Evolutionary conservation across 108 stramenopile genomes (phyloP), one percentile per base, ranked within the genome.

Genomic region (Cyclostephanos tholiformis): DNA sequence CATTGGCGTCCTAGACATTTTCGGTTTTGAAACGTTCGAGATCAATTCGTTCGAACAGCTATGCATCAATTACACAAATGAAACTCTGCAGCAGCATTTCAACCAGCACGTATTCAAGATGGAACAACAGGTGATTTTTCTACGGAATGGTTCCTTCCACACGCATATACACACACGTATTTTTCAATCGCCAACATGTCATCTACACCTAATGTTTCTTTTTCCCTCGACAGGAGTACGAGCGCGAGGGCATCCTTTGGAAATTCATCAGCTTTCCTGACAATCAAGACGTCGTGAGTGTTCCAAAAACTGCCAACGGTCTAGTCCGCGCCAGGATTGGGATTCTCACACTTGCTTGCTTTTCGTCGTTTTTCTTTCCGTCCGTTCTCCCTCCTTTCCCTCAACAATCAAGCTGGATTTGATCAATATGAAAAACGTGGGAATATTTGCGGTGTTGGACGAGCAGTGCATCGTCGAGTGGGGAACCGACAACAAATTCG

Each of bases 1-100:
- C 65, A 97, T 98, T 71, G 98, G 97, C 51, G 79, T 99, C 22
- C 84, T 99, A 16, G 97, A 98, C 77, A 98, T 99, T 71, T 98
- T 97, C 79, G 98, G 97, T 8, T 99, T 98, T 66, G 98, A 99
- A 75, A 91, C 92, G 30, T 97, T 97, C 67, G 83, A 87, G 62
- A 80, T 87, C 8, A 96, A 97, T 56, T 73, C 90, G 20, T 97
- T 95, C 63, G 97, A 94, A 69, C 93, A 97, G 63, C 82, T 97
- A 10, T 95, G 92, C 58, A 97, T 97, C 85, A 97, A 97, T 65
- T 97, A 96, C 74, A 88, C 92, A 51, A 97, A 97, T 56, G 97
- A 97, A 72, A 95, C 91, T 63, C 77, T 97, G 43, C 94, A 97
- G 73, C 93, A 94, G 75, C 90, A 95, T 69, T 97, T 94, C 76